These are phyloP conservation scores for Saccharomycopsis selenospora DNA, from an alignment of 805 yeast genomes.

Conservation along the genomic window DNA sequence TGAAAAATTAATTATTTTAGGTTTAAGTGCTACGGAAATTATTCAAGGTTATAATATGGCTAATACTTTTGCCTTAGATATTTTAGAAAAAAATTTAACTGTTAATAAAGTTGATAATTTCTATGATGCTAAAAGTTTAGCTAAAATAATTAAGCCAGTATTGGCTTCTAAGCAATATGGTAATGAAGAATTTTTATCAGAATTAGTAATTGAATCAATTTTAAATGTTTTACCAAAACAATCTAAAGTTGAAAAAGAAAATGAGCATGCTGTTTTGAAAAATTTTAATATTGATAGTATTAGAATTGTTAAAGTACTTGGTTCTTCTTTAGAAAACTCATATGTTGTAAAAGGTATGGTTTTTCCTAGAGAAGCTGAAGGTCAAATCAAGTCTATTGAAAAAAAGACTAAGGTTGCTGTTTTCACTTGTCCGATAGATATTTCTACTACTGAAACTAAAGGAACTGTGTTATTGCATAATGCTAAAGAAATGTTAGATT, in stretches of 20 bases:
- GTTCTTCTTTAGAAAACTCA: conserved; percentile 66
- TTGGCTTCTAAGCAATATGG: conserved; percentile 93
- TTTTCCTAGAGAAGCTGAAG: conserved; percentile 96
- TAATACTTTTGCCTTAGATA: conserved; percentile 58
- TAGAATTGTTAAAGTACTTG: conserved; percentile 96
- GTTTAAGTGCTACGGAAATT: conserved; percentile 87
- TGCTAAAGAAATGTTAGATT: conserved; percentile 94
- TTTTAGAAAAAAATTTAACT: conserved; percentile 48
- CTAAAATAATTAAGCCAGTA: conserved; percentile 76
- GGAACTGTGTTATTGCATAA: conserved; percentile 94
- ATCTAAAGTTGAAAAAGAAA: conserved; percentile 32
- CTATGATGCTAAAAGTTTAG: conserved; percentile 45
- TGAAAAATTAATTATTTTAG: conserved; percentile 75
- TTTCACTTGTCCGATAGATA: conserved; percentile 89
- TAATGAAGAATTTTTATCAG: conserved; percentile 67
- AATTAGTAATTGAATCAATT: conserved; percentile 79
- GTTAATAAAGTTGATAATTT: conserved; percentile 58
- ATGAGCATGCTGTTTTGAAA: conserved; percentile 19
- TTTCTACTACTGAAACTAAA: conserved; percentile 94
- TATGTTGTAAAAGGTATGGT: conserved; percentile 95
- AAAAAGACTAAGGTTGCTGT: conserved; percentile 79
- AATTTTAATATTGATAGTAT: conserved; percentile 85
- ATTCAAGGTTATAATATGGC: conserved; percentile 90
- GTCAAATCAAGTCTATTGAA: conserved; percentile 60
- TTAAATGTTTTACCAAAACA: conserved; percentile 65